phyloP scores from a whole-genome alignment of 1,284 basidiomycete genomes.

The Moniliophthora roreri region DNA sequence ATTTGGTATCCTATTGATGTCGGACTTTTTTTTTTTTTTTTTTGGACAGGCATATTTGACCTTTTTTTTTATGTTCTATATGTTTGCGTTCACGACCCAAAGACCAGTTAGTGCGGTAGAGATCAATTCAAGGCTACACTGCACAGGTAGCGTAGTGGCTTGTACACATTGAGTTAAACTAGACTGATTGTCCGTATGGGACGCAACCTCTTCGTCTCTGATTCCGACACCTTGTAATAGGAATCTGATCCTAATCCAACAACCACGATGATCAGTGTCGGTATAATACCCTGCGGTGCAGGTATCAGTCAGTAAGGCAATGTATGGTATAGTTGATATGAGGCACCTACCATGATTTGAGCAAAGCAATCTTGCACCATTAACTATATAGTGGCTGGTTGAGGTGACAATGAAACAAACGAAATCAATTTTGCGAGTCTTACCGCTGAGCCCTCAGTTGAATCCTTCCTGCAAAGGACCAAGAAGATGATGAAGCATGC shows the following conservation, averaged over 20 bases:
- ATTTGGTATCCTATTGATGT: too few species aligned
- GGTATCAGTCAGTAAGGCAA: neutral
- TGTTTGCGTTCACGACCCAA: too few species aligned
- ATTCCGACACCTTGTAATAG: neutral
- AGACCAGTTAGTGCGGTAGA: too few species aligned
- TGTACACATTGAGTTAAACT: too few species aligned
- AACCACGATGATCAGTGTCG: constrained; percentile 12
- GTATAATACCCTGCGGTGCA: constrained; percentile 8
- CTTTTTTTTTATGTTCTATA: too few species aligned
- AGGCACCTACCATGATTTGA: constrained; percentile 10
- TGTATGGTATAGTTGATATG: neutral
- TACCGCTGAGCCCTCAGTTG: constrained; percentile 8
- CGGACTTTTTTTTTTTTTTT: neutral
- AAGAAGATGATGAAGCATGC: constrained; percentile 5
- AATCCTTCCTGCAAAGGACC: neutral
- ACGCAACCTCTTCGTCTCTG: neutral
- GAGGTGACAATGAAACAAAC: neutral
- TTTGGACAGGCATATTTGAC: too few species aligned
- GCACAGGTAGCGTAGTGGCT: too few species aligned
- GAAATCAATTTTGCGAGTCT: neutral
- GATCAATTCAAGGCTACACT: too few species aligned
- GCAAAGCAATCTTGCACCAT: constrained; percentile 8
- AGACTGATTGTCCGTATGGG: too few species aligned
- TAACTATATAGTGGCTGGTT: neutral
- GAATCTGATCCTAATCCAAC: constrained; percentile 10